Evolutionary conservation across 2,329 filamentous ascomycete species (phyloP), one percentile per base, ranked within the genome.

Genomic region (Phialemoniopsis sp.): DNA sequence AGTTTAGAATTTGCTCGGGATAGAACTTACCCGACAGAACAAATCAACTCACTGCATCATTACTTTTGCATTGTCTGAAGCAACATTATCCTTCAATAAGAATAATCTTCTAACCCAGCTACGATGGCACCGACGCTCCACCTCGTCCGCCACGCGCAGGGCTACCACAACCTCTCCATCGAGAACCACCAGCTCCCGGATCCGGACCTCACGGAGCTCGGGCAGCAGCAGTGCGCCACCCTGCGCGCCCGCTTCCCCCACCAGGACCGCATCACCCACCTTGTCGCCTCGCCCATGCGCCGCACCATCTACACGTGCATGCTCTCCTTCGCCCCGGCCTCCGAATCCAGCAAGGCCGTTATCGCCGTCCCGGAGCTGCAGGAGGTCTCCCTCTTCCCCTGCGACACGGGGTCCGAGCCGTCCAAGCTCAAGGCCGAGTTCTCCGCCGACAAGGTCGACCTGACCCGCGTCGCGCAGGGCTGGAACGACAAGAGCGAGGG

Each of bases 231-330:
- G 72, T 94, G 89, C 66, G 66, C 62, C 18, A 58, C 63, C 13
- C 80, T 95, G 31, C 63, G 73, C 51, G 55, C 68, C 21, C 45
- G 50, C 15, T 95, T 94, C 57, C 78, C 85, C 9, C 62, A 76
- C 60, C 82, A 86, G 56, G 65, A 69, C 45, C 62, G 72, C 30
- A 67, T 93, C 53, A 82, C 84, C 5, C 73, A 85, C 49, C 73
- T 95, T 12, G 74, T 89, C 16, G 81, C 88, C 30, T 93, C 87
- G 1, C 89, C 89, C 6, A 73, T 95, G 49, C 82, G 84, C 37
- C 80, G 89, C 45, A 94, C 89, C 3, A 71, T 95, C 34, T 80
- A 87, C 62, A 95, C 89, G 3, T 82, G 85, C 28, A 70, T 89
- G 21, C 65, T 80, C 39, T 75, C 78, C 34, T 94, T 95, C 59